Evolutionary conservation across 352 stramenopile species (phyloP).

Genomic region (Phytophthora podocarpi): DNA sequence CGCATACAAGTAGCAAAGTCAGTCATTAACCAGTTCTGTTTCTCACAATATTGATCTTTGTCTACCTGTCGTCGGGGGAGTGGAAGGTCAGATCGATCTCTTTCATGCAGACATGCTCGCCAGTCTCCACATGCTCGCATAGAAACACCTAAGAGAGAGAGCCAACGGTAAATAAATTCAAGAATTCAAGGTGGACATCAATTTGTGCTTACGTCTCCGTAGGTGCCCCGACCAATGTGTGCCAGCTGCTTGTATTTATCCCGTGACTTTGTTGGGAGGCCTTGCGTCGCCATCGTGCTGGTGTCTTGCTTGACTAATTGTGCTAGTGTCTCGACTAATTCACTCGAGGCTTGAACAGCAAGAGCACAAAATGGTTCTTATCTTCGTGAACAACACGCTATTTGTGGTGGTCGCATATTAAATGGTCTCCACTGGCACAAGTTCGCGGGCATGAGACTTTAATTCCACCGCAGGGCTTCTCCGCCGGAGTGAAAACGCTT

Average conservation of each 20-base stretch:
- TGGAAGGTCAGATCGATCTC: slow-evolving; percentile 59
- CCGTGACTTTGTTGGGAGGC: slow-evolving; percentile 22
- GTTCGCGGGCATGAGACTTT: too few species aligned
- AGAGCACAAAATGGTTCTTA: slow-evolving; percentile 7
- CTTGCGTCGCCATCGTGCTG: not conserved
- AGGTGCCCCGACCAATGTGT: slow-evolving; percentile 57
- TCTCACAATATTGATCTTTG: not conserved
- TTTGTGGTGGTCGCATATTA: slow-evolving; percentile 18
- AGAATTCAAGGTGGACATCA: not conserved
- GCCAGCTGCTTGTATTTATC: slow-evolving; percentile 36
- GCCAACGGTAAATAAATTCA: not conserved
- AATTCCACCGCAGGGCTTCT: slow-evolving; percentile 31
- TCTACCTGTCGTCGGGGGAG: slow-evolving; percentile 45
- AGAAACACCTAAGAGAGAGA: slow-evolving; percentile 48
- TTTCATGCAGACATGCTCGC: slow-evolving; percentile 54
- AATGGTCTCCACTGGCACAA: too few species aligned
- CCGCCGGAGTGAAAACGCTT: slow-evolving; percentile 54
- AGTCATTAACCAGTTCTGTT: not conserved
- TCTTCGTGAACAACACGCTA: slow-evolving; percentile 17
- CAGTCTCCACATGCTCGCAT: slow-evolving; percentile 33
- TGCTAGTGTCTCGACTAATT: too few species aligned
- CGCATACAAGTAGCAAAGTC: too few species aligned
- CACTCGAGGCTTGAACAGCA: too few species aligned
- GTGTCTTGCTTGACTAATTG: not conserved
- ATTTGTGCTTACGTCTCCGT: slow-evolving; percentile 49